Base-by-base conservation (phyloP, 129 eudicot genomes). In the Tagetes erecta region DNA sequence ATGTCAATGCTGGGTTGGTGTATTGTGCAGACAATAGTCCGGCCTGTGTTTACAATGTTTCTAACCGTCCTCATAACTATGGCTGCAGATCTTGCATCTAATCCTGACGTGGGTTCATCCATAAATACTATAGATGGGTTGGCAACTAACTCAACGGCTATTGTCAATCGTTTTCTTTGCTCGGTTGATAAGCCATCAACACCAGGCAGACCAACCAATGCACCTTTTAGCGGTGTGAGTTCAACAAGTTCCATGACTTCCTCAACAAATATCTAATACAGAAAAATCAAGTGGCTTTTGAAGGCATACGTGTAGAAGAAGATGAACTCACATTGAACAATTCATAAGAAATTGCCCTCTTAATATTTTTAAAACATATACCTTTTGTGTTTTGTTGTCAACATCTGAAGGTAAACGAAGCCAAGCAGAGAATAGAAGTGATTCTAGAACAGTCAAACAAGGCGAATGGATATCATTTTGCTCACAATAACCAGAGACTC, bases 241-340 rank as follows among this genome's bases (percentile, higher is more conserved):
- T 93, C 98, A 75, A 93, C 98, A 80, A 93, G 98, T 58, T 90
- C 97, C 98, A 93, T 90, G 52, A 94, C 97, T 84, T 94, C 98
- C 52, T 94, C 95, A 75, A 94, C 98, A 74, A 94, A 94, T 70
- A 91, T 93, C 98, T 94, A 89, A 37, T 39, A 72, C 36, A 57
- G 38, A 40, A 71, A 49, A 77, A 47, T 68, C 34, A 45, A 31
- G 34, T 60, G 8, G 59, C 35, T 55, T 42, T 49, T 53, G 14
- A 40, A 64, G 69, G 68, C 36, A 76, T 64, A 7, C 51, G 36
- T 38, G 20, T 20, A 58, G 40, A 53, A 39, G 41, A 73, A 77
- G 57, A 63, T 27, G 64, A 41, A 49, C 63, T 47, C 47, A 55
- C 0, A 35, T 59, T 6, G 3, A 34, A 59, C 27, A 59, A 59